Evolutionary conservation across 2,329 filamentous ascomycete genomes (phyloP), one percentile per base, ranked within the genome.

Genomic region (Fusarium xylarioides): DNA sequence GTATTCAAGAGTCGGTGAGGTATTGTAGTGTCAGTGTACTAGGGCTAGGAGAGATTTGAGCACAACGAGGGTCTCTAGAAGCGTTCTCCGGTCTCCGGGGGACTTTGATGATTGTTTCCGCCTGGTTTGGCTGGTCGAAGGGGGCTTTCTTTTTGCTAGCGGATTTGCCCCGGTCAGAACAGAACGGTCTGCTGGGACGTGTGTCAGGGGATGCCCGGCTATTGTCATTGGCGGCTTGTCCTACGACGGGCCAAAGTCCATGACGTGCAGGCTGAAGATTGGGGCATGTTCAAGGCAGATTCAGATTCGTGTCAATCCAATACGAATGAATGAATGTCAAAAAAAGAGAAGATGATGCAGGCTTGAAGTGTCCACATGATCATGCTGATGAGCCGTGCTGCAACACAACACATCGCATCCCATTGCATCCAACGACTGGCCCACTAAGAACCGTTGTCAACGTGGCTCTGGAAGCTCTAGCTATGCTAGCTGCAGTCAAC

Each of bases 101-200:
- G 44, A 40, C 56, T 66, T 54, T 66, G 60, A 54, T 60, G 52
- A n/a, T 63, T 73, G 71, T 74, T 74, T 74, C 71, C 71, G 71
- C 63, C 62, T 58, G 60, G 68, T 49, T 57, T 43, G 57, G 68
- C 52, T 60, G 67, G 63, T 66, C 56, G 53, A 72, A 69, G 32
- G 55, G 46, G 71, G 70, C 62, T 53, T 64, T 73, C 42, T 32
- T 60, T 28, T 15, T 73, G 43, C 50, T 67, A 73, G 62, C 43
- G 42, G 52, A 46, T 50, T 44, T 49, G 61, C 49, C 66, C 63
- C 61, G 46, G 62, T 54, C 56, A 62, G 50, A 54, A n/a, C 50
- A 49, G 54, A 68, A 58, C 58, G 44, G 66, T 47, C 44, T 69
- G 59, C 37, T 64, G 60, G 71, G 56, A 68, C 44, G 44, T 30